These are phyloP conservation scores for Skeletonema marinoi DNA, from an alignment of 108 stramenopile species.

Conservation along the genomic window DNA sequence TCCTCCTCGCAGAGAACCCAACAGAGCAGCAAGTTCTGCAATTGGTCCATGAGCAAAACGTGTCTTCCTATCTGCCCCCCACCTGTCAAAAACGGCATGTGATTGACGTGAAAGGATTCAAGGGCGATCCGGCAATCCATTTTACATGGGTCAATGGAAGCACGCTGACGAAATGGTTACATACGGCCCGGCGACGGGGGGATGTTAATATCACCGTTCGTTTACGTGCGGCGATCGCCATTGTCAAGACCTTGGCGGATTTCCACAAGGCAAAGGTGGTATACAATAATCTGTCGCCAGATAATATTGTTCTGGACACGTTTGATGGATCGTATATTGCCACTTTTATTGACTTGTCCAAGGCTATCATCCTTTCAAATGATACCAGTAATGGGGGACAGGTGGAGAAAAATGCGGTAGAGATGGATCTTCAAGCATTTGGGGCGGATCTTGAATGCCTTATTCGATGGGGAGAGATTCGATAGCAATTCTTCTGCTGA, in stretches of 20 bases:
- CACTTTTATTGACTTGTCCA: constrained; percentile 18
- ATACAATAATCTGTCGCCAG: constrained; percentile 1
- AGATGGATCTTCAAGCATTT: constrained; percentile 3
- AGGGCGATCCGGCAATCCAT: not conserved
- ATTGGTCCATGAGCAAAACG: constrained; percentile 12
- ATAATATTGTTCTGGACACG: constrained; percentile 21
- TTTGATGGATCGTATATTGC: constrained; percentile 9
- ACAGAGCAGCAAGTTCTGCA: constrained; percentile 4
- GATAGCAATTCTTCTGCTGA: not conserved
- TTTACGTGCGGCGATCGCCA: constrained; percentile 12
- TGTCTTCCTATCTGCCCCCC: constrained; percentile 16
- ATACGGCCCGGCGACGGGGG: not conserved
- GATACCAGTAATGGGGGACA: not conserved
- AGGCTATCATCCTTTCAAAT: not conserved
- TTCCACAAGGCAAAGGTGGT: constrained; percentile 15
- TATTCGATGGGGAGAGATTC: not conserved
- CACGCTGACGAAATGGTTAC: constrained; percentile 9
- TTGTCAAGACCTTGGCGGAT: constrained; percentile 8
- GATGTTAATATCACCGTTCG: not conserved
- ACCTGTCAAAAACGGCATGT: constrained; percentile 1
- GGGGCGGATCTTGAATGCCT: constrained; percentile 4
- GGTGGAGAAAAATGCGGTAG: not conserved
- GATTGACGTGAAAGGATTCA: constrained; percentile 8
- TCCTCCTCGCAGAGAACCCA: not conserved
- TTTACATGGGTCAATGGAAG: constrained; percentile 14